Evolutionary conservation across 31 red algal genomes (phyloP).

Genomic region (Odonthalia washingtoniensis): DNA sequence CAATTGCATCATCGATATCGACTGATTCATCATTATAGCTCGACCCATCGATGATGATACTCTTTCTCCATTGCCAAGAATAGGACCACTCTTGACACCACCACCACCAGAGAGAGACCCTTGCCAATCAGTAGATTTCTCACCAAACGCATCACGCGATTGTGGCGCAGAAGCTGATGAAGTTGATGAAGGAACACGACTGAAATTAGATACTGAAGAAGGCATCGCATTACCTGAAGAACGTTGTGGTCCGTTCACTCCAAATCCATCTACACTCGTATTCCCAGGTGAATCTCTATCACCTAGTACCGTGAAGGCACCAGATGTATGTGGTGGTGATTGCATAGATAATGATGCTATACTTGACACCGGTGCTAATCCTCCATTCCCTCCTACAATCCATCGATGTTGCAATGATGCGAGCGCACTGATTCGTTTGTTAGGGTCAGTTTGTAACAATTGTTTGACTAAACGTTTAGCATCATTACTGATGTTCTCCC

Average conservation of each 20-base stretch:
- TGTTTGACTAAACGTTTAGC: constrained; percentile 82
- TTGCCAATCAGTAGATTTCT: constrained; percentile 23
- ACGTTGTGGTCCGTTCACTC: constrained; percentile 9
- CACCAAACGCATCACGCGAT: neutral
- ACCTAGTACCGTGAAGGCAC: constrained; percentile 30
- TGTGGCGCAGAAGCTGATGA: constrained; percentile 33
- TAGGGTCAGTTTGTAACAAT: constrained; percentile 80
- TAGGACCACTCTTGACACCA: no score
- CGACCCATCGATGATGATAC: neutral
- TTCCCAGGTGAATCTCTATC: constrained; percentile 55
- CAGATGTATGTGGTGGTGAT: constrained; percentile 47
- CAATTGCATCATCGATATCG: constrained; percentile 18
- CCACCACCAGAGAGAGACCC: constrained; percentile 25
- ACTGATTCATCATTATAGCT: neutral
- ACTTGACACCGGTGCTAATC: constrained; percentile 2
- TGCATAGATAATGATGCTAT: constrained; percentile 41
- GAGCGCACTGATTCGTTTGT: constrained; percentile 83
- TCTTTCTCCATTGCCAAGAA: neutral
- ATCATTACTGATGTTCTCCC: constrained; percentile 74
- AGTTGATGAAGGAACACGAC: constrained; percentile 39
- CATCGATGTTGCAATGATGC: constrained; percentile 79
- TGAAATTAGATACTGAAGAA: constrained; percentile 51
- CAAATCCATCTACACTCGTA: constrained; percentile 50
- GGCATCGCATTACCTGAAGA: constrained; percentile 17
- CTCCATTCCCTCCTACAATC: neutral